Percentiles rank a stretch among this genome's conserved stretches.
These are phyloP conservation scores for Solanum bulbocastanum DNA, from an alignment of 257 asterid genomes.

Conservation along the genomic window DNA sequence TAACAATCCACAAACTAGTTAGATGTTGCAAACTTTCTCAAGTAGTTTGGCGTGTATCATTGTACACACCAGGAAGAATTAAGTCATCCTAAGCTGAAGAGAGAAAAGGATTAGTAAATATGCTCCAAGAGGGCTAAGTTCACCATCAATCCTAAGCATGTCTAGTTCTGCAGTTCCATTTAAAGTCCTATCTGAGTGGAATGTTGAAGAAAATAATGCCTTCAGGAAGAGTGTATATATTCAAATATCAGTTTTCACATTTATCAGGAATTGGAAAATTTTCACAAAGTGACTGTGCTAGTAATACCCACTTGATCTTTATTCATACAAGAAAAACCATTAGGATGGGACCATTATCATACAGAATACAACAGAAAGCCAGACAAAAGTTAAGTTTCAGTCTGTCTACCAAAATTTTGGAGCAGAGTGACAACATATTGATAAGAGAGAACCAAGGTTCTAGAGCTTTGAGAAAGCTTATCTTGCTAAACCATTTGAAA, in stretches of 20 bases:
- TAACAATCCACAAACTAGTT: neutral
- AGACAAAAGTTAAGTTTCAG: neutral
- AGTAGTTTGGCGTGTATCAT: neutral
- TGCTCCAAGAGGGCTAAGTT: neutral
- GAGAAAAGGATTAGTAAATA: neutral
- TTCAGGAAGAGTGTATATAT: neutral
- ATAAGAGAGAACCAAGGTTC: neutral
- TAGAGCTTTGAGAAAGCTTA: neutral
- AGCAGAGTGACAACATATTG: neutral
- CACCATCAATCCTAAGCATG: neutral
- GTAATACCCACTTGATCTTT: neutral
- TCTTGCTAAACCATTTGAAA: neutral
- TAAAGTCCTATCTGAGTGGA: neutral
- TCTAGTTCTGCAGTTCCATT: neutral
- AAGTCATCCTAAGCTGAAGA: neutral
- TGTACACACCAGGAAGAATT: neutral
- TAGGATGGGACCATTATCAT: neutral
- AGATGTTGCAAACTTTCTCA: neutral
- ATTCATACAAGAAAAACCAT: neutral
- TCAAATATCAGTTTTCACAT: neutral
- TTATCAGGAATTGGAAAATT: neutral
- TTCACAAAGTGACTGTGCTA: neutral
- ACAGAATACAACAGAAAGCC: neutral
- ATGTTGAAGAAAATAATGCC: neutral
- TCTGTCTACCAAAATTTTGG: neutral